Conservation (phyloP, 2,329 filamentous ascomycete species). For the Botryotinia convoluta region DNA sequence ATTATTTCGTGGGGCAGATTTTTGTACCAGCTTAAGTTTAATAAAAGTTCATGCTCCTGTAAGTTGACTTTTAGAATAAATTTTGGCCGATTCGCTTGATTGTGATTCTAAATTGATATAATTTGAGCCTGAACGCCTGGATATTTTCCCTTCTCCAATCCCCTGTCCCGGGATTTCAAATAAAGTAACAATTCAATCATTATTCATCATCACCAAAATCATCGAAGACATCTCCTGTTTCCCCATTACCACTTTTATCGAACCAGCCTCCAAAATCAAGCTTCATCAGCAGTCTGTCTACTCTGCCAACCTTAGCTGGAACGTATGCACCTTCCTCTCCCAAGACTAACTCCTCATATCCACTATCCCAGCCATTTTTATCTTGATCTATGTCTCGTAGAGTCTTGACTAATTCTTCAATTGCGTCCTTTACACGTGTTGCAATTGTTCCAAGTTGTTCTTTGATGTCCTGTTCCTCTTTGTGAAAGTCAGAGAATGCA, state of each 20-base stretch:
- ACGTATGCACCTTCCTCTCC: constrained; percentile 56
- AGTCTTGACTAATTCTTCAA: constrained; percentile 58
- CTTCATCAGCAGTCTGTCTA: constrained; percentile 89
- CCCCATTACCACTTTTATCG: constrained; percentile 27
- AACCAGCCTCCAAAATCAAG: constrained; percentile 56
- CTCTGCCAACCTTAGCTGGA: constrained; percentile 70
- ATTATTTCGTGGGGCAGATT: background rate
- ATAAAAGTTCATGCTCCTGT: background rate
- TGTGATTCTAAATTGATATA: background rate
- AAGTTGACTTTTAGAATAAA: background rate
- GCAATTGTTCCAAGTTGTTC: constrained; percentile 63
- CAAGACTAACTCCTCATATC: constrained; percentile 37
- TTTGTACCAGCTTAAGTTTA: background rate
- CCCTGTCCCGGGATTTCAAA: background rate
- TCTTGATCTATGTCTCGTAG: constrained; percentile 54
- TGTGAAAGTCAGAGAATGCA: constrained; percentile 65
- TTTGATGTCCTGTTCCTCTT: constrained; percentile 69
- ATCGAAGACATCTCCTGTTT: constrained; percentile 28
- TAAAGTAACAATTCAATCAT: background rate
- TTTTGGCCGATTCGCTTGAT: background rate
- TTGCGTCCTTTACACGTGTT: constrained; percentile 61
- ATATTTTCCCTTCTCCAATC: background rate
- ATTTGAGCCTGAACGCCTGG: background rate
- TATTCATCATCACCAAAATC: constrained; percentile 27
- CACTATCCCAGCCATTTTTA: constrained; percentile 39